Conservation (phyloP, 176 grass and related monocot species). For the Thalia dealbata region DNA sequence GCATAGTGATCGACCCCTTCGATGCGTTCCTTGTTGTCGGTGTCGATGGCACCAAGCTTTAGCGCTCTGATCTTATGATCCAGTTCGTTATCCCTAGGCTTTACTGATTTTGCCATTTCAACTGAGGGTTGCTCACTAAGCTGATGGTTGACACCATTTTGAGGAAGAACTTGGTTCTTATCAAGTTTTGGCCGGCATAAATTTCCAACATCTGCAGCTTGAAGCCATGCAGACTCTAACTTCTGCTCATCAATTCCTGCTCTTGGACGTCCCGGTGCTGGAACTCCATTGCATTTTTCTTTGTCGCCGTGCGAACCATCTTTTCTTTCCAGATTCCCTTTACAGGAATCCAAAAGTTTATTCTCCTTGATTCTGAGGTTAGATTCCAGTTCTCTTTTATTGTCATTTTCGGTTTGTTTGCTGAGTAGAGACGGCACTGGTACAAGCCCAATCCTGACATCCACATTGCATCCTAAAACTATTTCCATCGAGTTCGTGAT, state of each 20-base stretch:
- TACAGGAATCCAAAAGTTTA: constrained; percentile 31
- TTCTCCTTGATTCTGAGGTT: constrained; percentile 28
- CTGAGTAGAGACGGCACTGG: constrained; percentile 1
- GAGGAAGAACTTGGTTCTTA: constrained; percentile 48
- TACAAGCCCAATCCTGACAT: constrained; percentile 43
- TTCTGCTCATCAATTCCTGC: constrained; percentile 47
- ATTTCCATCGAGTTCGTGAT: constrained; percentile 78
- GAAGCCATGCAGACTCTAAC: constrained; percentile 74
- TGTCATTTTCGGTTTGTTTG: constrained; percentile 5
- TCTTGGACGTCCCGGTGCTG: constrained; percentile 11
- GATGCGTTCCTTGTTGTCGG: constrained; percentile 19
- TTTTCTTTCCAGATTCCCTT: constrained; percentile 23
- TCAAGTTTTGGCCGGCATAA: constrained; percentile 33
- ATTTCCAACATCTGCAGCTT: constrained; percentile 31
- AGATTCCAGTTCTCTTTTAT: constrained; percentile 18
- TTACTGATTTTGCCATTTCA: constrained; percentile 21
- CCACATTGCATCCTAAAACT: constrained; percentile 49
- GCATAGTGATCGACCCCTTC: constrained; percentile 24
- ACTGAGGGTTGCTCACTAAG: constrained; percentile 21
- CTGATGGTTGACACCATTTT: constrained; percentile 18
- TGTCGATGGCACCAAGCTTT: constrained; percentile 35
- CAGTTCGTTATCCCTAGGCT: constrained; percentile 40
- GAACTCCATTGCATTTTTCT: constrained; percentile 26
- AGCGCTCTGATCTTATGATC: constrained; percentile 44
- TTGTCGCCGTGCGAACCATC: background rate